These are phyloP conservation scores for Xylaria sp. DNA, from an alignment of 2,329 filamentous ascomycete genomes.

Conservation along the genomic window DNA sequence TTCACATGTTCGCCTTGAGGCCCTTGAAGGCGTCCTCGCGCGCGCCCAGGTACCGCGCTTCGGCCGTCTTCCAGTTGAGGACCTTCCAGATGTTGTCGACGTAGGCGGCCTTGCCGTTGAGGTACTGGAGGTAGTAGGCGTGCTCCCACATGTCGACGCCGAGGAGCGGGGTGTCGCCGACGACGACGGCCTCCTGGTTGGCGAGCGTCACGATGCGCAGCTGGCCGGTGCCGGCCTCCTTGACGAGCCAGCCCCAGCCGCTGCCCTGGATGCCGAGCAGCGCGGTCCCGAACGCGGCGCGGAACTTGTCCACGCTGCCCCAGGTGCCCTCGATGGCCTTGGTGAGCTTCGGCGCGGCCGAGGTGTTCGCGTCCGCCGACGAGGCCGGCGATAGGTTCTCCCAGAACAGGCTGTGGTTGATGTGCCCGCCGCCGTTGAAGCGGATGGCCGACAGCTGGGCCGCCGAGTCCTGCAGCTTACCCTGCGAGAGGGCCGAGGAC, in stretches of 20 bases:
- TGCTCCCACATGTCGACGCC: conserved; percentile 94
- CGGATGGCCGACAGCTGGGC: conserved; percentile 71
- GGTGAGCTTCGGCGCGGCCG: conserved; percentile 59
- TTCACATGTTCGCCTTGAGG: conserved; percentile 36
- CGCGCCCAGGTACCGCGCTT: conserved; percentile 56
- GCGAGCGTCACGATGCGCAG: conserved; percentile 79
- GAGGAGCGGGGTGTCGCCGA: conserved; percentile 66
- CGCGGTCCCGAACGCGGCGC: conserved; percentile 64
- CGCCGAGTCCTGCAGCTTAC: conserved; percentile 62
- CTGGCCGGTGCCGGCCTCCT: conserved; percentile 59
- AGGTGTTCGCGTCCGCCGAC: conserved; percentile 58
- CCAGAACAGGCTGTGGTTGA: conserved; percentile 95
- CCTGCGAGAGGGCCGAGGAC: conserved; percentile 54
- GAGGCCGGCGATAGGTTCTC: conserved; percentile 71
- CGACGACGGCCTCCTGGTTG: conserved; percentile 77
- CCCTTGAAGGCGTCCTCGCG: conserved; percentile 37
- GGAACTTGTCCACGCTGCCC: conserved; percentile 69
- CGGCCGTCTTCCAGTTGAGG: conserved; percentile 75
- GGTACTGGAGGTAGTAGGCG: conserved; percentile 85
- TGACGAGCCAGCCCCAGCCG: conserved; percentile 87
- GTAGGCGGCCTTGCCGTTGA: conserved; percentile 76
- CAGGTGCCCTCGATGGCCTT: conserved; percentile 66
- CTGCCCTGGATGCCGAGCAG: conserved; percentile 78
- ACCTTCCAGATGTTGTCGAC: conserved; percentile 78
- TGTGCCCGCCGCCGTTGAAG: conserved; percentile 90